These are phyloP conservation scores for Hortiboletus flavorubellus DNA, from an alignment of 768 basidiomycete species.

Conservation along the genomic window DNA sequence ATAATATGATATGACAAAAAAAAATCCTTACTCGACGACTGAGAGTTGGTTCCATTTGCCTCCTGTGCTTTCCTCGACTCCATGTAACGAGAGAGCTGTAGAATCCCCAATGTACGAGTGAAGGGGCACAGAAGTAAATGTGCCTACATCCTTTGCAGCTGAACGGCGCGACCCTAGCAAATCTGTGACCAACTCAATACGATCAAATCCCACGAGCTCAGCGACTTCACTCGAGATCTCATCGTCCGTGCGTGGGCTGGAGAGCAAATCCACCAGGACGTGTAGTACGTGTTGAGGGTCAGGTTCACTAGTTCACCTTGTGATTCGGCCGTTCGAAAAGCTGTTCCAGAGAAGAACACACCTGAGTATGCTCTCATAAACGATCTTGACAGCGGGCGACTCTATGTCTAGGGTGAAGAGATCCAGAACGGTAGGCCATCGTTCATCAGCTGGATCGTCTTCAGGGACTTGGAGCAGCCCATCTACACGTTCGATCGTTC, in stretches of 20 bases:
- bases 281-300: constrained; percentile 7
- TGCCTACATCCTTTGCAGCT: constrained; percentile 48
- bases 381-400: neutral
- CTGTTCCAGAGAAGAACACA: constrained; percentile 3
- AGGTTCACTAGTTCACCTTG: constrained; percentile 13
- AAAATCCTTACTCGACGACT: constrained; percentile 7
- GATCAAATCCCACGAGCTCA: constrained; percentile 82
- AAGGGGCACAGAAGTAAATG: neutral
- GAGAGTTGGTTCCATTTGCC: neutral
- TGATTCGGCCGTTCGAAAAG: constrained; percentile 1
- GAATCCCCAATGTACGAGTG: neutral
- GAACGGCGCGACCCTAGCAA: constrained; percentile 56
- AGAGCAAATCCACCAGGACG: constrained; percentile 38
- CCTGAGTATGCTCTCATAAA: constrained; percentile 15
- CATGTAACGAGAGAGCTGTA: constrained; percentile 18
- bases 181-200: constrained; percentile 73
- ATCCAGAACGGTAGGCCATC: constrained; percentile 34
- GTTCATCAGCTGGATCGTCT: constrained; percentile 14
- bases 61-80: neutral
- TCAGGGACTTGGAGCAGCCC: constrained; percentile 3
- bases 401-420: constrained; percentile 17
- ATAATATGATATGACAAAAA: neutral
- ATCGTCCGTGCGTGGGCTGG: constrained; percentile 54
- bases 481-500: constrained; percentile 16
- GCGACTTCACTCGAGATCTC: constrained; percentile 74